Evolutionary conservation across 495 filamentous ascomycete genomes (phyloP).

Genomic region (Platismatia glauca): DNA sequence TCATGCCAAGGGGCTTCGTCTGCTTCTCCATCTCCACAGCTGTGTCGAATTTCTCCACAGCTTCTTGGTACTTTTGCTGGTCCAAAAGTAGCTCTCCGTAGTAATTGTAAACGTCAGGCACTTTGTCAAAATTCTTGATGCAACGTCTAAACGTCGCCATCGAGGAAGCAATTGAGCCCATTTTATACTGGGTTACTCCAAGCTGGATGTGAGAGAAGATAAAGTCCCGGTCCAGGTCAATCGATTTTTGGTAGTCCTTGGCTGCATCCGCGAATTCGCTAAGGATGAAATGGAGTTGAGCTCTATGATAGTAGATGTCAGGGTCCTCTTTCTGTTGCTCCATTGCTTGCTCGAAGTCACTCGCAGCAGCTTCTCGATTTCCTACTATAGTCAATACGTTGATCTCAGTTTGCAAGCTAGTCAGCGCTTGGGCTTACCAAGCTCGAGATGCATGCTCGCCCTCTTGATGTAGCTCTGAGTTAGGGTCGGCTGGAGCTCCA

Average conservation of each 20-base stretch:
- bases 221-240: slow-evolving; percentile 88
- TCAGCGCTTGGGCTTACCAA: slow-evolving; percentile 49
- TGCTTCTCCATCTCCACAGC: slow-evolving; percentile 97
- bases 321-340: slow-evolving; percentile 81
- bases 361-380: slow-evolving; percentile 73
- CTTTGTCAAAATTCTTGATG: slow-evolving; percentile 95
- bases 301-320: slow-evolving; percentile 98
- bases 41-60: slow-evolving; percentile 96
- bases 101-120: slow-evolving; percentile 99
- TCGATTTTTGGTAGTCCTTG: slow-evolving; percentile 98
- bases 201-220: slow-evolving; percentile 99
- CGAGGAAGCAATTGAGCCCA: slow-evolving; percentile 93
- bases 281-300: slow-evolving; percentile 96
- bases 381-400: slow-evolving; percentile 38
- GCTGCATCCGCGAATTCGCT: slow-evolving; percentile 86
- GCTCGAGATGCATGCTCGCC: slow-evolving; percentile 94
- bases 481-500: slow-evolving; percentile 75
- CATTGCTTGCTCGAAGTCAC: slow-evolving; percentile 82
- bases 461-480: slow-evolving; percentile 98
- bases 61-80: slow-evolving; percentile 89
- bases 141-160: slow-evolving; percentile 97
- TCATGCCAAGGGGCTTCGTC: slow-evolving; percentile 87
- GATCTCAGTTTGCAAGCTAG: background rate
- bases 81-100: slow-evolving; percentile 97
- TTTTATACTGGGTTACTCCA: slow-evolving; percentile 99